Evolutionary conservation across 495 filamentous ascomycete species (phyloP), one percentile per base, ranked within the genome.

Genomic region (Xylaria flabelliformis): DNA sequence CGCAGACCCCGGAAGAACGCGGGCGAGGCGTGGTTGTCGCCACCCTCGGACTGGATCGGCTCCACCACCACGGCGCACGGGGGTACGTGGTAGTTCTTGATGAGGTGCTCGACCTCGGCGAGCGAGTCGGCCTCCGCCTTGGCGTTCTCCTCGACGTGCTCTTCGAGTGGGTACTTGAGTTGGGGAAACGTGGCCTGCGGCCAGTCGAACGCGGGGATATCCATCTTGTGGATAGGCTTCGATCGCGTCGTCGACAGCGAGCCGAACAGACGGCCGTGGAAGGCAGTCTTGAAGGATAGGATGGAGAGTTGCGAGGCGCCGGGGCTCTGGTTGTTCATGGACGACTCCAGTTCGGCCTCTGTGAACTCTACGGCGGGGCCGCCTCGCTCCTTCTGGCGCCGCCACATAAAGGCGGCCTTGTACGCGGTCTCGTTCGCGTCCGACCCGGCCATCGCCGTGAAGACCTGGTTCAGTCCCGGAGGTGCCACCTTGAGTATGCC

Each of bases 341-440:
- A 85, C 9, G 89, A 90, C 26, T 83, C 77, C 73, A 95, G 85
- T 81, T 99, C 96, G 74, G 93, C 91, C 42, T 90, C 85, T 24
- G 93, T 91, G 84, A 98, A 98, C 73, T 95, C 94, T 39, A 92
- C 92, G 59, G 91, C 78, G 70, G 87, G 80, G 32, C 95, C 95
- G 75, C 96, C 96, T 74, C 96, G 93, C 83, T 97, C 90, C 55
- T 91, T 88, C 79, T 94, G 94, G 29, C 95, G 91, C 73, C 92
- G 91, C 89, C 93, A 99, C 91, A 99, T 99, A 87, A 98, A 98
- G 68, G 96, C 96, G 48, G 96, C 96, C 83, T 99, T 99, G 88
- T 95, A 99, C 64, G 97, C 97, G n/a, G 94, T 94, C 83, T 99
- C 97, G 85, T 98, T 98, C 81, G 96, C 97, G 79, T 99, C 96